Percentiles rank a stretch among this genome's conserved stretches.
phyloP scores from a whole-genome alignment of 345 rosid species.

The Salix udensis region DNA sequence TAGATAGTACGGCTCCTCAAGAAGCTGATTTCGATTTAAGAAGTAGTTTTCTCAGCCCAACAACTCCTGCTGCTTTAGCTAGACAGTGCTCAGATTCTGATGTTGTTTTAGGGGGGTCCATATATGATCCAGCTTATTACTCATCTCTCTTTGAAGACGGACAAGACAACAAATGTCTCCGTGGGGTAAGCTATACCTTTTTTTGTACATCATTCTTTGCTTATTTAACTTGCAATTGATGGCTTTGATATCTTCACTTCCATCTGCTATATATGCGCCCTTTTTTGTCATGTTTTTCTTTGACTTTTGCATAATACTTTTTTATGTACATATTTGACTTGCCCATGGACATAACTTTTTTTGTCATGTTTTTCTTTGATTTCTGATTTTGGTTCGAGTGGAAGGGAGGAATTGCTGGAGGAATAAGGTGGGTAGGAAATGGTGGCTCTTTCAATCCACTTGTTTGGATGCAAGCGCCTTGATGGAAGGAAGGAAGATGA shows the following conservation, averaged over 20 bases:
- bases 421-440: neutral
- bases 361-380: neutral
- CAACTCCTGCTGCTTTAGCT: constrained; percentile 34
- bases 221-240: neutral
- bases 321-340: neutral
- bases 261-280: too few species aligned
- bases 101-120: constrained; percentile 56
- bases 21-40: constrained; percentile 57
- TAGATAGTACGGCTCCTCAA: constrained; percentile 32
- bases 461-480: neutral
- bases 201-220: neutral
- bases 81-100: constrained; percentile 45
- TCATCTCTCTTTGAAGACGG: constrained; percentile 60
- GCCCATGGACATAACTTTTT: neutral
- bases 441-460: neutral
- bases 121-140: constrained; percentile 57
- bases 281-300: neutral
- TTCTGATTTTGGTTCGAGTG: neutral
- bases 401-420: neutral
- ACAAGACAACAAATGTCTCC: constrained; percentile 36
- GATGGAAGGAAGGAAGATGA: neutral
- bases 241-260: neutral
- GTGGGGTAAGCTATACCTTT: constrained; percentile 25
- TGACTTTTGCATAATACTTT: neutral
- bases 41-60: constrained; percentile 65